Evolutionary conservation across 2,329 filamentous ascomycete genomes (phyloP).

Genomic region (Teratosphaeria epicoccoides): DNA sequence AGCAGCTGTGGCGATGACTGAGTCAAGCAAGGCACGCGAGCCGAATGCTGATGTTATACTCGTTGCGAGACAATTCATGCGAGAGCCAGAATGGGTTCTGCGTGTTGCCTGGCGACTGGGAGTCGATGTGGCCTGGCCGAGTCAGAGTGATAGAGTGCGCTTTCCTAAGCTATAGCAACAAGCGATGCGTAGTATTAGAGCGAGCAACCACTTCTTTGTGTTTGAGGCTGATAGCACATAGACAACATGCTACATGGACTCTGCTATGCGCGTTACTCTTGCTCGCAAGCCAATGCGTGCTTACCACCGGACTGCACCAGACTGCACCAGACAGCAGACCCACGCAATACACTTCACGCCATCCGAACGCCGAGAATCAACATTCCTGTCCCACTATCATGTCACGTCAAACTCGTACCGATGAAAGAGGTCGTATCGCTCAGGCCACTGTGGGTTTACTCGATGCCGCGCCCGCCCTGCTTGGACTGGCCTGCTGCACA

Average conservation of each 20-base stretch:
- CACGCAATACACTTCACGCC: no score
- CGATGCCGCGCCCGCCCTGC: not conserved
- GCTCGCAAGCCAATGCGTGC: no score
- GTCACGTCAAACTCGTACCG: not conserved
- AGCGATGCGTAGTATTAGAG: no score
- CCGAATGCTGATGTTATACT: constrained; percentile 40
- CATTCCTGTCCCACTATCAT: not conserved
- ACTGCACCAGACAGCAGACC: no score
- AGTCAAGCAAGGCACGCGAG: constrained; percentile 16
- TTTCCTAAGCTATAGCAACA: constrained; percentile 17
- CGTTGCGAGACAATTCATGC: constrained; percentile 45
- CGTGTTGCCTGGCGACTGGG: constrained; percentile 40
- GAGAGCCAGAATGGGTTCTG: constrained; percentile 46
- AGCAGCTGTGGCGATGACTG: constrained; percentile 28
- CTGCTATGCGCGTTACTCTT: no score
- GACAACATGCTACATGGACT: no score
- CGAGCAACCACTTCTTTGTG: no score
- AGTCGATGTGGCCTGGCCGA: constrained; percentile 39
- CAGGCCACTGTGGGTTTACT: not conserved
- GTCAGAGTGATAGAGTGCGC: constrained; percentile 33
- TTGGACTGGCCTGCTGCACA: not conserved
- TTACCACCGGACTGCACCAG: no score
- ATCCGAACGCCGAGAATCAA: no score
- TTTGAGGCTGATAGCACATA: no score
- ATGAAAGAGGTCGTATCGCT: constrained; percentile 18